Base-by-base conservation (phyloP, 2,329 filamentous ascomycete genomes). In the Gaeumannomyces sp. region DNA sequence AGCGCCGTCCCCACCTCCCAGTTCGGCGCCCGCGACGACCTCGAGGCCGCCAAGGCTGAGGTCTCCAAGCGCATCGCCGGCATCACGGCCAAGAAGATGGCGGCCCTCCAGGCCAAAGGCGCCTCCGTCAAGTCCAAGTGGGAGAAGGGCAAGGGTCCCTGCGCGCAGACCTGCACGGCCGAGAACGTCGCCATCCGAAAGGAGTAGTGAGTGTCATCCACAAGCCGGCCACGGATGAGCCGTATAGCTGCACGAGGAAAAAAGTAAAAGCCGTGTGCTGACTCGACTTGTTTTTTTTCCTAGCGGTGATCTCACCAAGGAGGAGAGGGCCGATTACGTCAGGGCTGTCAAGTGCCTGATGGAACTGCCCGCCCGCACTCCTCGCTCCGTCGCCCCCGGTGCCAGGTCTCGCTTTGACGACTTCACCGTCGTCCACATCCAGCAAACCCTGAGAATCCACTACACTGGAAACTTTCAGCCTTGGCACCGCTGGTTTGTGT, bases 261-360 rank as follows among this genome's bases (percentile, higher is more conserved):
- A 35, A 53, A 11, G 5, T 6, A 22, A 27, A 13, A 53, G 4
- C 35, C 6, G 8, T 50, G 16, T 1, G 7, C 28, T 60, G 6
- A 60, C 60, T 61, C 16, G 57, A 28, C n/a, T 6, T 10, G n/a
- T n/a, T n/a, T n/a, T 4, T 5, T 35, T 33, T 16, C 4, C 2
- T 59, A 74, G 72, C 50, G 72, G 71, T 22, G 67, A 73, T 4
- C 73, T 79, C 59, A 72, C 74, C 5, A 63, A 66, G 25, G 27
- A 63, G 0, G 72, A 79, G 67, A 74, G 74, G 64, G 72, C 73
- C 27, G 68, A 69, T 29, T 80, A 79, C 69, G 76, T 76, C 63
- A 69, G 73, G 19, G 76, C 78, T 4, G 72, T 79, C 35, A 69
- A 74, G 16, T 80, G 78, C 63, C 67, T 80, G 58, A 71, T 73